A percentile compares a stretch with the other conserved stretches of the same genome.
phyloP scores from a whole-genome alignment of 108 stramenopile species.

The Pseudonitzschia multiseries region DNA sequence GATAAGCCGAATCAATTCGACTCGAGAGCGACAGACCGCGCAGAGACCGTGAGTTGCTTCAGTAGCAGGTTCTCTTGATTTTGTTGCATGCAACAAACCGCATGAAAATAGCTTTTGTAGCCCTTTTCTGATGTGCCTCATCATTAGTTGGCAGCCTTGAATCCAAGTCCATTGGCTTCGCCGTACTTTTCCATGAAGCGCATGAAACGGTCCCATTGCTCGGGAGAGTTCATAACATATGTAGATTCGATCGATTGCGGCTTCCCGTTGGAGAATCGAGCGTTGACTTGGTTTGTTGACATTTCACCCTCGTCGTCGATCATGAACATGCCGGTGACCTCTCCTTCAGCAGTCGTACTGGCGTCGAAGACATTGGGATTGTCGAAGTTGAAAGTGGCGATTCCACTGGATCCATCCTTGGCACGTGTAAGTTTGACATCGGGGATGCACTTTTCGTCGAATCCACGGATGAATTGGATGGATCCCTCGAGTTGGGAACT shows the following conservation, averaged over 20 bases:
- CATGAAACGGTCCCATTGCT: conserved; percentile 86
- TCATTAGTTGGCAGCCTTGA: conserved; percentile 31
- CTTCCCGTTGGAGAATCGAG: conserved; percentile 75
- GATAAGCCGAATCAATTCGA: too few species aligned
- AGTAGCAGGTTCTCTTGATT: too few species aligned
- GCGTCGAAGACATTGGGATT: conserved; percentile 84
- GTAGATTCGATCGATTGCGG: conserved; percentile 72
- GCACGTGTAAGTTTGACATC: conserved; percentile 77
- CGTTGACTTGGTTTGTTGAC: conserved; percentile 68
- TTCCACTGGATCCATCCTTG: conserved; percentile 63
- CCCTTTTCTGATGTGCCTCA: too few species aligned
- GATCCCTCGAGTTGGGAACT: not conserved
- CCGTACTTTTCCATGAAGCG: conserved; percentile 83
- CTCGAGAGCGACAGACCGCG: too few species aligned
- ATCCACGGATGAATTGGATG: conserved; percentile 73
- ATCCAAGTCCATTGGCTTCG: conserved; percentile 72
- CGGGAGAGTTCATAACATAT: conserved; percentile 69
- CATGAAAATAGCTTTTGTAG: too few species aligned
- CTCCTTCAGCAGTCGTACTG: conserved; percentile 55
- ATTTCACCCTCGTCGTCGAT: conserved; percentile 63
- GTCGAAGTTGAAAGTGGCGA: conserved; percentile 67
- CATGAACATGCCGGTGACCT: conserved; percentile 76
- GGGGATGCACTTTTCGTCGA: conserved; percentile 73
- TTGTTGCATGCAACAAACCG: too few species aligned
- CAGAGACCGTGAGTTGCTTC: too few species aligned